phyloP scores from a whole-genome alignment of 2,329 filamentous ascomycete species.

The Kalaharituber pfeilii region DNA sequence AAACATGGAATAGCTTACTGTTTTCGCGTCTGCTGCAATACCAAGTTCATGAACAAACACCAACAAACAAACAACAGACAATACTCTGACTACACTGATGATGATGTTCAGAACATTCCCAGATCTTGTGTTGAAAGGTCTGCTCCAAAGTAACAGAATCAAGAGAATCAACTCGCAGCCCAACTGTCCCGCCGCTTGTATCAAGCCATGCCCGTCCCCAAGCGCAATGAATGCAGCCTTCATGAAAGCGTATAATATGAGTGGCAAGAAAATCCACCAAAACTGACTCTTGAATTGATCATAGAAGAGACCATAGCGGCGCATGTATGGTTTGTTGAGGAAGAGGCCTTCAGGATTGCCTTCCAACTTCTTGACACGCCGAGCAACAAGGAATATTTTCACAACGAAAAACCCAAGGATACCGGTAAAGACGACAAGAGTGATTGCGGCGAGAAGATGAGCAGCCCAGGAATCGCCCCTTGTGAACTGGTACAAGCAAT shows the following conservation, averaged over 20 bases:
- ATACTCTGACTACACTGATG: constrained; percentile 73
- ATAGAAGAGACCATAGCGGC: constrained; percentile 95
- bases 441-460: constrained; percentile 65
- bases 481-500: constrained; percentile 91
- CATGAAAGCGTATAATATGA: constrained; percentile 76
- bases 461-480: constrained; percentile 88
- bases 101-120: constrained; percentile 84
- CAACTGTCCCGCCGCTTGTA: constrained; percentile 63
- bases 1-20: constrained; percentile 43
- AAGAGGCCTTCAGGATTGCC: constrained; percentile 56
- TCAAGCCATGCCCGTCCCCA: constrained; percentile 67
- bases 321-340: constrained; percentile 77
- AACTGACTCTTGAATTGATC: constrained; percentile 85
- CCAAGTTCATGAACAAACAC: constrained; percentile 88
- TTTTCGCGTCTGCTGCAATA: constrained; percentile 80
- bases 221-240: constrained; percentile 75
- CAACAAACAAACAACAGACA: constrained; percentile 77
- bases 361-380: constrained; percentile 53
- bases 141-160: constrained; percentile 59
- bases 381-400: constrained; percentile 64
- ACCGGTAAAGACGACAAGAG: constrained; percentile 61
- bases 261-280: constrained; percentile 92
- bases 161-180: constrained; percentile 69
- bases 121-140: constrained; percentile 73
- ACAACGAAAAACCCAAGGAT: constrained; percentile 68